Evolutionary conservation across 805 yeast genomes (phyloP), one percentile per base, ranked within the genome.

Genomic region (Kazachstania psychrophila): DNA sequence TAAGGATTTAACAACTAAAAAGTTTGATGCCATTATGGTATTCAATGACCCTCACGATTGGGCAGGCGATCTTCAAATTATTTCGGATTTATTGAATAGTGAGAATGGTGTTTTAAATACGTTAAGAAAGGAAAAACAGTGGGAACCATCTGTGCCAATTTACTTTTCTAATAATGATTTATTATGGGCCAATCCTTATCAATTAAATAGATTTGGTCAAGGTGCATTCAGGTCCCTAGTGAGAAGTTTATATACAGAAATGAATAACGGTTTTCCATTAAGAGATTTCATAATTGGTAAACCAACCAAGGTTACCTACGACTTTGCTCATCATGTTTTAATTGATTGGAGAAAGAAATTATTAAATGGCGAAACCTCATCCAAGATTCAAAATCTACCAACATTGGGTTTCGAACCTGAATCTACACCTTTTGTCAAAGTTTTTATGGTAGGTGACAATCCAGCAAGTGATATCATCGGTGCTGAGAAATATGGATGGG

Each of bases 401-500:
- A 52, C 49, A 15, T 57, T 77, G 37, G 70, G 73, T 20, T 48
- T 46, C n/a, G 45, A 68, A 2, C 70, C 71, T 5, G 38, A 36
- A 4, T 14, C 42, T 2, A 48, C 70, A 0, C 76, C 73, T n/a
- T 67, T 81, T 48, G 62, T 66, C 25, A 60, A 70, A n/a, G 80
- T 92, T 2, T 88, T 70, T 61, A 92, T 92, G 98, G 85, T 92
- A 24, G 98, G 98, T 20, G 98, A 92, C 61, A 92, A 92, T 58
- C 97, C 96, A 4, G 92, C 79, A 20, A 75, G 87, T 34, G 98
- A 92, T 56, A 92, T 92, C 37, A 69, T 70, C 38, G 98, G 98
- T 0, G 98, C 95, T 5, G 79, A 81, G 48, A 64, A 66, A 34
- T 77, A 79, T 54, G 95, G 96, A 3, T 92, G 97, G 97, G 75